Conservation (phyloP, 176 grass and related monocot species). For the Raddia distichophylla region DNA sequence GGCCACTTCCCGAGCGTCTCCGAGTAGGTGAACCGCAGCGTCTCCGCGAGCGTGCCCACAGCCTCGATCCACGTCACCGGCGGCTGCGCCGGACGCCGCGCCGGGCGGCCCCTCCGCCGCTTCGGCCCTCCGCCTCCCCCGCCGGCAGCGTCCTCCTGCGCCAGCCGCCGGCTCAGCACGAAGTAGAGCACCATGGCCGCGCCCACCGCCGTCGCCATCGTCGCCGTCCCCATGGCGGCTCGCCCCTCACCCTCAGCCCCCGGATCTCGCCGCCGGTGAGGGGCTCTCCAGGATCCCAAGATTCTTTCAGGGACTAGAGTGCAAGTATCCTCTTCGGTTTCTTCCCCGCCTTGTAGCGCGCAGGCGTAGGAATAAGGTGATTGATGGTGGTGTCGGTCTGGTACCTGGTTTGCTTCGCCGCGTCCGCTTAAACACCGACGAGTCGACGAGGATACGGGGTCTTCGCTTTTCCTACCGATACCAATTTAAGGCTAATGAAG, state of each 20-base stretch:
- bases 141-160: conserved; percentile 42
- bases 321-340: conserved; percentile 29
- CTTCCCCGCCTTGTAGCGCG: conserved; percentile 23
- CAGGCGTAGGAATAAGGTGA: background rate
- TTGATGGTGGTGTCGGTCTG: background rate
- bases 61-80: conserved; percentile 95
- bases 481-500: conserved; percentile 13
- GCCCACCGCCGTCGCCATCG: conserved; percentile 90
- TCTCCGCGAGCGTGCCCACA: conserved; percentile 80
- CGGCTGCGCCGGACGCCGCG: conserved; percentile 68
- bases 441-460: background rate
- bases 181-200: conserved; percentile 87
- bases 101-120: conserved; percentile 54
- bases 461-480: background rate
- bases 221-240: conserved; percentile 74
- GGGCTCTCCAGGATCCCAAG: background rate
- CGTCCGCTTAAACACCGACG: background rate
- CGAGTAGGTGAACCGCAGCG: conserved; percentile 90
- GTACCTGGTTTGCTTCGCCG: conserved; percentile 22
- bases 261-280: conserved; percentile 25
- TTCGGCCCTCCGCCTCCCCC: conserved; percentile 36
- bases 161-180: conserved; percentile 67
- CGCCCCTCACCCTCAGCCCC: background rate
- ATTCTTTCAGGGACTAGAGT: conserved; percentile 3
- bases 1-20: conserved; percentile 99